phyloP scores from a whole-genome alignment of 176 grass and related monocot genomes.

The Rhynchospora pubera region DNA sequence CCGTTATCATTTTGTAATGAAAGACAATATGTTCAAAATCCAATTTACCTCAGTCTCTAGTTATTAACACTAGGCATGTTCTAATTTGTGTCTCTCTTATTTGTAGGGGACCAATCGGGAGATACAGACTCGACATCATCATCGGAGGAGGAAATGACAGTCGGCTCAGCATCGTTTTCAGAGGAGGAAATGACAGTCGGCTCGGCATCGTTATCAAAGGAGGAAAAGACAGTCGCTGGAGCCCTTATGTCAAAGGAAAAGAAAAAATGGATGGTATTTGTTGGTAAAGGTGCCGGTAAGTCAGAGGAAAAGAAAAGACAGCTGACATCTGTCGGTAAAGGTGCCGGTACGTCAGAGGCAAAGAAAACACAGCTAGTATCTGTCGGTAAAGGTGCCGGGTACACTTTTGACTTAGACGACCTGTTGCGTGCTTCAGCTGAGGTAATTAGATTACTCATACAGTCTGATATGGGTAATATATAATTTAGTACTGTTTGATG shows the following conservation, averaged over 20 bases:
- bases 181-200: conserved; percentile 39
- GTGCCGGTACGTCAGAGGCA: neutral
- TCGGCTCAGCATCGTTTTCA: conserved; percentile 36
- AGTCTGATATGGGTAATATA: neutral
- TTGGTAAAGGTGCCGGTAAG: conserved; percentile 31
- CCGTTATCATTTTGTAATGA: too few species aligned
- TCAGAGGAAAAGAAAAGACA: conserved; percentile 21
- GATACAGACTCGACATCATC: conserved; percentile 40
- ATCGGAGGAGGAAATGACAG: conserved; percentile 42
- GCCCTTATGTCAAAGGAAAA: neutral
- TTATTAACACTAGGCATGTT: too few species aligned
- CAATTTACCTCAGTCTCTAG: too few species aligned
- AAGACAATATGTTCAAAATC: too few species aligned
- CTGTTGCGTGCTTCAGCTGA: conserved; percentile 90
- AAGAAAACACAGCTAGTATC: conserved; percentile 51
- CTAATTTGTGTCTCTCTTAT: too few species aligned
- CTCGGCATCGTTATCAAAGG: conserved; percentile 55
- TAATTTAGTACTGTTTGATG: neutral
- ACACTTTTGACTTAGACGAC: conserved; percentile 93
- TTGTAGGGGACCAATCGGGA: conserved; percentile 13
- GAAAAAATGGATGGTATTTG: conserved; percentile 38
- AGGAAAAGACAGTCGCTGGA: conserved; percentile 13
- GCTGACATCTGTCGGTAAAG: conserved; percentile 43
- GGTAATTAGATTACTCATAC: conserved; percentile 4
- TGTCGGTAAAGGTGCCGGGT: conserved; percentile 38